Evolutionary conservation across 31 red algal species (phyloP), one percentile per base, ranked within the genome.

Genomic region (Porphyra umbilicalis): DNA sequence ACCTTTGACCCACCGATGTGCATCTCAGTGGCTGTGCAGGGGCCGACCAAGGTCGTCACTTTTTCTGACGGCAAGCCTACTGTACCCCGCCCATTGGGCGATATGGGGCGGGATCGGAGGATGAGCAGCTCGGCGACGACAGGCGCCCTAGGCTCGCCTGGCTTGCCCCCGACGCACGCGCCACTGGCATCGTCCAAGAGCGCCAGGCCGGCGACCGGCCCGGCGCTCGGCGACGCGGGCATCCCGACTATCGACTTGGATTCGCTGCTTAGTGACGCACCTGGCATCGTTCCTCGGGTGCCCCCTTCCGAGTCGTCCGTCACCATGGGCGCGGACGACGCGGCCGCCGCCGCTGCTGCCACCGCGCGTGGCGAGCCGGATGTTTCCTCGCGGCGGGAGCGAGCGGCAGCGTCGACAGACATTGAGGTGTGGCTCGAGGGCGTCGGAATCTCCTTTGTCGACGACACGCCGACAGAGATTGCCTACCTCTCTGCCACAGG

Each of bases 1-100:
- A 68, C 81, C 2, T 75, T 75, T 36, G 85, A 83, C 35, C 94
- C 94, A 9, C 38, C 83, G 8, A 85, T 96, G 16, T 38, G 79
- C 32, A 79, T 92, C 42, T 83, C 81, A 74, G 86, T 97, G 36
- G 83, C 88, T 71, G 95, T 97, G 0, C 85, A 94, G 33, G 84
- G 91, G 8, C 86, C 92, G 11, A 97, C 94, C 80, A 97, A 97
- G 67, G 88, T 97, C 36, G 90, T 97, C 8, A 94, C 88, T 25
- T 93, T 97, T 39, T 85, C 40, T 78, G 95, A 94, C 37, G 86
- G 81, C 67, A 77, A 85, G 57, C n/a, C n/a, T n/a, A n/a, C n/a
- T n/a, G n/a, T n/a, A n/a, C 57, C 57, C 25, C 38, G 38, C 7
- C 57, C 4, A 2, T 71, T 16, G 2, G 57, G 57, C 57, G 25